These are phyloP conservation scores for Boechera divaricarpa DNA, from an alignment of 345 rosid species.

Conservation along the genomic window DNA sequence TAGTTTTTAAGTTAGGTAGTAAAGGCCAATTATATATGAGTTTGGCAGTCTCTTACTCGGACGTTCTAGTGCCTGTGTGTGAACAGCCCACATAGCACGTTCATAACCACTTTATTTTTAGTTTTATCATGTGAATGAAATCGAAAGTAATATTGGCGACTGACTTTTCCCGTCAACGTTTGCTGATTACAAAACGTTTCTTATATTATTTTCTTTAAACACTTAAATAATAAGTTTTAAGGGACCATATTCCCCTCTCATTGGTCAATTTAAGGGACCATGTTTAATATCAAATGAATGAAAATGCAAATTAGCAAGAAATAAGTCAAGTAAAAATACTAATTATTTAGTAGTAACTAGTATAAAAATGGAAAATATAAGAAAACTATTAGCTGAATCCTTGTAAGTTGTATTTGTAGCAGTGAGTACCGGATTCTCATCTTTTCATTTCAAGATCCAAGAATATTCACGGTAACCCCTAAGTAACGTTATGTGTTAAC, in stretches of 20 bases:
- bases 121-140: conserved; percentile 11
- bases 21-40: background rate
- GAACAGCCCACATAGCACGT: conserved; percentile 34
- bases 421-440: conserved; percentile 22
- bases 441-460: conserved; percentile 39
- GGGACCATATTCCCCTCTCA: no score
- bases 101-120: background rate
- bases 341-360: background rate
- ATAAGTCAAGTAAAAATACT: background rate
- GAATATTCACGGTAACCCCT: conserved; percentile 35
- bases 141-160: background rate
- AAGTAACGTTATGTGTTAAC: conserved; percentile 18
- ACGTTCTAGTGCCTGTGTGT: conserved; percentile 12
- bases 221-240: background rate
- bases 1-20: conserved; percentile 12
- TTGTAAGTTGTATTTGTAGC: conserved; percentile 13
- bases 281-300: background rate
- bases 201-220: background rate
- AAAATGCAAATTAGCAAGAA: conserved; percentile 10
- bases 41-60: conserved; percentile 18
- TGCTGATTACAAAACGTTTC: background rate
- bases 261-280: background rate
- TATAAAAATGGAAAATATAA: background rate
- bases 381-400: background rate
- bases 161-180: background rate